Percentiles rank a stretch among this genome's conserved stretches.
Conservation (phyloP, 352 stramenopile species). For the Globisporangium abappressorium region DNA sequence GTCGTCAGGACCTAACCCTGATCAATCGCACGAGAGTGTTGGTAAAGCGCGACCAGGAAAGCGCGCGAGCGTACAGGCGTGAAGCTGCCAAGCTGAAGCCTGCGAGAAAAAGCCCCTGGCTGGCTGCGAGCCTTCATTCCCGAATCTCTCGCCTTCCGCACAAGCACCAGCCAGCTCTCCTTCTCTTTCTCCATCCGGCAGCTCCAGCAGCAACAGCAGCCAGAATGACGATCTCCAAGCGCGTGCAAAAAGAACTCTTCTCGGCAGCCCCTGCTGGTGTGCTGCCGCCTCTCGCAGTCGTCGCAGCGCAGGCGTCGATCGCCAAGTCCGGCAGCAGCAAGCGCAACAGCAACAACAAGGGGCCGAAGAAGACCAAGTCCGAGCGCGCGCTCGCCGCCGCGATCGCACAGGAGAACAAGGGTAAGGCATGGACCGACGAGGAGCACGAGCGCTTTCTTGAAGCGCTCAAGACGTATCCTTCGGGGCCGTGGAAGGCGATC, state of each 20-base stretch:
- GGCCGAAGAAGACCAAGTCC: constrained; percentile 13
- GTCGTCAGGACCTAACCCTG: neutral
- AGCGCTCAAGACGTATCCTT: constrained; percentile 52
- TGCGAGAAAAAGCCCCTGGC: neutral
- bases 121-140: constrained; percentile 1
- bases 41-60: constrained; percentile 4
- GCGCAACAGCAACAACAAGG: neutral
- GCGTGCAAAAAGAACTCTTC: constrained; percentile 52
- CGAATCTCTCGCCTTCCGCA: constrained; percentile 10
- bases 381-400: constrained; percentile 20
- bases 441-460: constrained; percentile 61
- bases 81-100: neutral
- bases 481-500: constrained; percentile 60
- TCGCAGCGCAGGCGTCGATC: constrained; percentile 6
- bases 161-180: neutral
- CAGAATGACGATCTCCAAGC: constrained; percentile 55
- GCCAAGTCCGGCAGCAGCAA: constrained; percentile 1
- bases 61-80: neutral
- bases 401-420: constrained; percentile 46
- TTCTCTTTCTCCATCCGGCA: neutral
- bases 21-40: constrained; percentile 6
- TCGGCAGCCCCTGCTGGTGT: constrained; percentile 34
- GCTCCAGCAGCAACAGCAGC: neutral
- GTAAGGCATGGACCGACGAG: constrained; percentile 47
- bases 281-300: constrained; percentile 21